Base-by-base conservation (phyloP, 2,329 filamentous ascomycete species). In the Arthroderma sp. region DNA sequence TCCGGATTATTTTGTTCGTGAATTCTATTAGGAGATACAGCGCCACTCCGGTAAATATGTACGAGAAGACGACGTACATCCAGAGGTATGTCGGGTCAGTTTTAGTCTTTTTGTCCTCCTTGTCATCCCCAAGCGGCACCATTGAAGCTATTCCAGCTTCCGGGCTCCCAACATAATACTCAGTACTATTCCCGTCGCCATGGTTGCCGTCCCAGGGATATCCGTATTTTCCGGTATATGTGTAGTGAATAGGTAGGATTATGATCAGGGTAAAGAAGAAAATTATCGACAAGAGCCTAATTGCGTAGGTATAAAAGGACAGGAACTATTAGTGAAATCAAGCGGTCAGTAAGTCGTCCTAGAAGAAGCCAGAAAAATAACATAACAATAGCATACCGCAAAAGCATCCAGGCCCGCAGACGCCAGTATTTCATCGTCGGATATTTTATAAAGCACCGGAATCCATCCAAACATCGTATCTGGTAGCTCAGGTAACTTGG, bases 371-470 rank as follows among this genome's bases (percentile, higher is more conserved):
- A 22, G 15, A 22, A 22, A 22, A 22, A 22, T 22, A 22, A 22
- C 15, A 10, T n/a, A 27, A 10, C n/a, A 4, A 29, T 10, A 22
- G 70, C 75, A 54, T 66, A 85, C 82, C 52, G 95, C 91, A 66
- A 86, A 98, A 42, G 91, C 91, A 68, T 98, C 91, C 41, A 98
- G 74, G 0, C 91, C 91, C 11, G 89, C 89, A 15, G 87, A 89
- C 10, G 83, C 80, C 43, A 98, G 72, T 3, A 98, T 79, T 63
- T 96, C 83, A 58, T 94, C 81, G 53, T 96, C 88, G 1, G 80
- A 86, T 49, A 98, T 84, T 53, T 68, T 77, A 68, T 87, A 91
- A 36, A 98, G 68, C 3, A 80, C 78, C 1, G 87, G 80, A 39
- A 98, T 91, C 91, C 91, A 98, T 57, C 89, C 89, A 54, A 96